Evolutionary conservation across 352 stramenopile species (phyloP), one percentile per base, ranked within the genome.

Genomic region (Phytophthora melonis): DNA sequence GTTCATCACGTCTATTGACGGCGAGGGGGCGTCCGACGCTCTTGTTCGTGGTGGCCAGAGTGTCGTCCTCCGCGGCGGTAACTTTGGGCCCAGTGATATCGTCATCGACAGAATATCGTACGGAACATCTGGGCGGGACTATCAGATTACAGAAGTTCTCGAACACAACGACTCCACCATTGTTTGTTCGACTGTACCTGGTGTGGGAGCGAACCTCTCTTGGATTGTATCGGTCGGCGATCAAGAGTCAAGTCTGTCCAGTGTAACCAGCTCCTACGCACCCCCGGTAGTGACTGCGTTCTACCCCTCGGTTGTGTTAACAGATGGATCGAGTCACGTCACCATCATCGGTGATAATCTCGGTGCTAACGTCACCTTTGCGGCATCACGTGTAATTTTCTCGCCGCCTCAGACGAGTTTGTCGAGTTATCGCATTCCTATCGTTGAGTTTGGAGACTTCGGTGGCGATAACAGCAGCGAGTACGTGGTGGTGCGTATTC

Each of bases 161-260:
- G 62, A 73, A 25, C 79, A 91, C 70, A 88, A 87, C 53, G 80
- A 93, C 68, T 87, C 81, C 27, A 66, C 80, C 9, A 91, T 93
- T 36, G 32, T 68, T 36, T 93, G 87, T 41, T 59, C 63, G 18
- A 91, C 82, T 5, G 69, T 72, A 23, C 70, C 82, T 30, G 87
- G 87, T 32, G 75, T 91, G 2, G 87, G 87, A 1, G 70, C 78
- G 32, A 73, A 82, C 10, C 68, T 93, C 6, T 75, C 68, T 7
- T 93, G 83, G 82, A 79, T 88, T 30, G 77, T 93, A 0, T 67
- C 75, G 23, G 83, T 92, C 9, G 87, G 84, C n/a, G 80, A 73
- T 4, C 87, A 93, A 66, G 68, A 77, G 7, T 91, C 81, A 27
- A 52, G 54, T 13, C 52, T 81, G 8, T 83, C 79, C 0, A 74